Base-by-base conservation (phyloP, 1,284 basidiomycete species). In the Marasmius tenuissimus region DNA sequence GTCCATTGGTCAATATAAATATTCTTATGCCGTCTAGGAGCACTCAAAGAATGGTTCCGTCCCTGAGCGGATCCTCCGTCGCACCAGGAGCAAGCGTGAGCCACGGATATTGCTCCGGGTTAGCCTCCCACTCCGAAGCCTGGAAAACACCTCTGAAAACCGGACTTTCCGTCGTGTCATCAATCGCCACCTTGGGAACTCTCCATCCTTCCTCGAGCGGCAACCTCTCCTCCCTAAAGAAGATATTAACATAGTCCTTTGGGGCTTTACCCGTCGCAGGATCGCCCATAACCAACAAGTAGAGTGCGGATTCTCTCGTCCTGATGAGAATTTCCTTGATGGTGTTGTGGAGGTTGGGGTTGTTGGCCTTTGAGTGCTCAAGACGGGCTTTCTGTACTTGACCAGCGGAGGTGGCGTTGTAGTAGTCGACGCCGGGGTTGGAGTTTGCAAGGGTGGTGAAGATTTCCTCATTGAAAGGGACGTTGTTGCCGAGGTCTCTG, bases 341-440 rank as follows among this genome's bases (percentile, higher is more conserved):
- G 11, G 48, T 49, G 48, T 49, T 49, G 18, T n/a, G 18, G 2
- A 49, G 4, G 48, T 49, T 49, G 18, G 48, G 48, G 27, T 49
- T 49, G 27, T 49, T 12, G 18, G 11, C 48, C 48, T 20, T 11
- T n/a, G 48, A 49, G 12, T 49, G 48, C 18, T n/a, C 48, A 5
- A 49, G 27, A 14, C 48, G 10, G 10, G 10, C 48, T 10, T 49
- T 49, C 27, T 49, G 48, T 3, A 49, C 48, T 49, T 49, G 48
- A 18, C 48, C 59, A 3, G 62, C 62, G 27, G 68, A 69, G 6
- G 67, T 66, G n/a, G 61, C 42, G 48, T 69, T 67, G 60, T 69
- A 69, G 34, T 63, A 67, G 48, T 69, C 61, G 10, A 67, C 67
- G 4, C 68, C 68, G 3, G 68, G 67, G 57, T 69, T 69, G 3